Conservation (phyloP, 2,329 filamentous ascomycete genomes). For the Rhynchosporium graminicola region DNA sequence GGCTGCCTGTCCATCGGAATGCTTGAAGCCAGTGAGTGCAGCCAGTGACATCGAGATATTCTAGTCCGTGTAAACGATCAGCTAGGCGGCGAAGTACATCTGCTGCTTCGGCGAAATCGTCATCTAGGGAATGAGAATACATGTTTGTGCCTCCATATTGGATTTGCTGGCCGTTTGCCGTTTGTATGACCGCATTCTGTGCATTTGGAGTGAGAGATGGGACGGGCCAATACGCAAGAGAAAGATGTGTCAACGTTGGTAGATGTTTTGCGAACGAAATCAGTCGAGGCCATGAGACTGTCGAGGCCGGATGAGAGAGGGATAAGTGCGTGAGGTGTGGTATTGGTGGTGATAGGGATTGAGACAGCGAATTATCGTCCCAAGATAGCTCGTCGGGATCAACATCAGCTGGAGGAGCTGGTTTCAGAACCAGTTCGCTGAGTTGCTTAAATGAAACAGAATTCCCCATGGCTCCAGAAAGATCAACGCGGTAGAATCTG, state of each 20-base stretch:
- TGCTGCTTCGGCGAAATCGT: constrained; percentile 61
- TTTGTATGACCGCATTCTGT: constrained; percentile 48
- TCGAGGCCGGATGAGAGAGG: constrained; percentile 46
- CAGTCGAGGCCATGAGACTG: constrained; percentile 60
- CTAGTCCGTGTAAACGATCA: constrained; percentile 52
- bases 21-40: constrained; percentile 53
- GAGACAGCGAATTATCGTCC: constrained; percentile 31
- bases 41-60: constrained; percentile 62
- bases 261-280: constrained; percentile 55
- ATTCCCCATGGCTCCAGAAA: constrained; percentile 53
- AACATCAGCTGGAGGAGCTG: constrained; percentile 17
- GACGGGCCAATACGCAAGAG: constrained; percentile 62
- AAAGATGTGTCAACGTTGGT: constrained; percentile 59
- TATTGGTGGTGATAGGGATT: constrained; percentile 39
- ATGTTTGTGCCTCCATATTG: constrained; percentile 57
- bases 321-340: constrained; percentile 63
- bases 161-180: constrained; percentile 43
- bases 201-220: constrained; percentile 59
- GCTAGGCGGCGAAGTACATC: constrained; percentile 57
- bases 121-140: constrained; percentile 59
- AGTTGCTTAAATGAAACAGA: constrained; percentile 56
- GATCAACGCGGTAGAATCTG: constrained; percentile 54
- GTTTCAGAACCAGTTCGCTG: constrained; percentile 46
- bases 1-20: constrained; percentile 28
- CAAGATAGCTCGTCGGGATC: constrained; percentile 28